phyloP scores from a whole-genome alignment of 2,329 filamentous ascomycete genomes.

The Fusarium nanum region DNA sequence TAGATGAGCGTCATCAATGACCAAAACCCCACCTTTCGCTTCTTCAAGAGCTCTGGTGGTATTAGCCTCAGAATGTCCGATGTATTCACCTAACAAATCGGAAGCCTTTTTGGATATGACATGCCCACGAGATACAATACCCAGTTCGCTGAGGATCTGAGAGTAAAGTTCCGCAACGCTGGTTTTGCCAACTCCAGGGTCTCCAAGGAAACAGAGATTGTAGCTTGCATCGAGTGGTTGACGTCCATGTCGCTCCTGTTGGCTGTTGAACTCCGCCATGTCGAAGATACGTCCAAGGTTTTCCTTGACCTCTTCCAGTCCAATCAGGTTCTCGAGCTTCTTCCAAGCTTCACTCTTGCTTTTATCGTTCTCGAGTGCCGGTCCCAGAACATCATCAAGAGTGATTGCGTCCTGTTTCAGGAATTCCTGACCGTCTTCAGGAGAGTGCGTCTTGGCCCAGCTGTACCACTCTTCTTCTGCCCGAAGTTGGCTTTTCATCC shows the following conservation, averaged over 20 bases:
- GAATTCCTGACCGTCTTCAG: neutral
- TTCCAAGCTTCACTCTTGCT: neutral
- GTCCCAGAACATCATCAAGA: neutral
- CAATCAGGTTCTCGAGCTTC: neutral
- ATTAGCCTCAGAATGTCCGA: neutral
- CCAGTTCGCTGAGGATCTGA: neutral
- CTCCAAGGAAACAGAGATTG: neutral
- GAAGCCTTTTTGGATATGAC: neutral
- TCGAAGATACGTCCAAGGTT: neutral
- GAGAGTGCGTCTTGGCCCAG: neutral
- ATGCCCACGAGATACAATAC: neutral
- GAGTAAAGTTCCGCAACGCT: neutral
- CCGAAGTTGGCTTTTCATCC: neutral
- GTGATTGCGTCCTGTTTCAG: neutral
- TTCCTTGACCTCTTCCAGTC: neutral
- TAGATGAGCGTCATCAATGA: slow-evolving; percentile 4
- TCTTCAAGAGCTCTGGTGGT: neutral
- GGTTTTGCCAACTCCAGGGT: neutral
- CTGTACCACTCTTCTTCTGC: neutral
- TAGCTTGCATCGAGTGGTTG: neutral
- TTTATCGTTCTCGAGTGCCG: neutral
- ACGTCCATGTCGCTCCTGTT: neutral
- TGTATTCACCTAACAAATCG: neutral
- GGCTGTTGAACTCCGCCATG: neutral
- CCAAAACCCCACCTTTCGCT: neutral